Evolutionary conservation across 768 basidiomycete species (phyloP), one percentile per base, ranked within the genome.

Genomic region (Gloeopeniophorella convolvens): DNA sequence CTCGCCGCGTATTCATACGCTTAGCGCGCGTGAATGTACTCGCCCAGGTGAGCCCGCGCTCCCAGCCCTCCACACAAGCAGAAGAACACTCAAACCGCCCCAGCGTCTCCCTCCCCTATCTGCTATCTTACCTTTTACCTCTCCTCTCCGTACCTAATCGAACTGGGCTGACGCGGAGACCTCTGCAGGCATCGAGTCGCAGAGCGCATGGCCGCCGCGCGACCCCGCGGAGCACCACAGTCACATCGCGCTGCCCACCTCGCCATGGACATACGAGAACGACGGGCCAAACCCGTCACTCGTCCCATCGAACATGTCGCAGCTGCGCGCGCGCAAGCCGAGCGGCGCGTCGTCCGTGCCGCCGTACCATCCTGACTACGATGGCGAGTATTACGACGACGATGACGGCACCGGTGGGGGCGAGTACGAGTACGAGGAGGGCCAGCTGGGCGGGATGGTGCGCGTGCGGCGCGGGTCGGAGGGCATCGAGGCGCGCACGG

Each of bases 201-300:
- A 56, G 32, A 45, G 45, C 30, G 13, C 23, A 5, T 93, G 91
- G 89, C 91, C 92, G 16, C 89, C 89, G 5, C 70, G 71, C 31
- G 88, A 92, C 63, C 82, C 83, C 0, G 59, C 63, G 41, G 59
- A 63, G n/a, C 55, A 60, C 28, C 54, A 64, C 20, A 67, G 71
- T 50, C 63, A 64, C 9, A 74, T 80, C 56, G 65, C 63, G 28
- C 74, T 82, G 28, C 76, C 80, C 1, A 64, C 72, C 20, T 81
- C 79, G 5, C 90, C 93, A 5, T 96, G 92, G 84, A 90, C 90
- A 12, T 95, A 89, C 61, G 82, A 85, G 56, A 84, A 86, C 44
- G 84, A 72, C 16, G 68, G 73, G 12, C 60, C 93, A 12, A 96
- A 96, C 62, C 93, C 93, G 6, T 62, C 70, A 31, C 78, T 95